Conservation (phyloP, 1,139 yeast genomes). For the Citeromyces siamensis region DNA sequence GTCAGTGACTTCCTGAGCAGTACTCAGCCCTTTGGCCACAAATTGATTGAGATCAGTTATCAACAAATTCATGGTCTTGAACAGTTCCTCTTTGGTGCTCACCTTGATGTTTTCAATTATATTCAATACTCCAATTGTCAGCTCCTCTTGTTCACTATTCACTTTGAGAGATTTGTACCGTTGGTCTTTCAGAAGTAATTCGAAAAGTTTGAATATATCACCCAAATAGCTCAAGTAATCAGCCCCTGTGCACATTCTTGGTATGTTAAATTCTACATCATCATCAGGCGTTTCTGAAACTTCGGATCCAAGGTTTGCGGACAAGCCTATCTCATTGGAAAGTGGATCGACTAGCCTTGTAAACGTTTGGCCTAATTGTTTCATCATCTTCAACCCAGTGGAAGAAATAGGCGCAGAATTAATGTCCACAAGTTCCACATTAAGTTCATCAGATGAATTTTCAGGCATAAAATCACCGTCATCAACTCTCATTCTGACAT, state of each 20-base stretch:
- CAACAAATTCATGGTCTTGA: constrained; percentile 10
- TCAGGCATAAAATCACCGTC: background rate
- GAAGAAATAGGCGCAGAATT: background rate
- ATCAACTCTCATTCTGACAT: background rate
- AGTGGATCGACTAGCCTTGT: background rate
- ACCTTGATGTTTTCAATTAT: constrained; percentile 11
- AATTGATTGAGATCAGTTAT: constrained; percentile 12
- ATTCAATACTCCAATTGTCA: constrained; percentile 16
- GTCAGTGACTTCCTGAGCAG: constrained; percentile 9
- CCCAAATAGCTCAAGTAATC: background rate
- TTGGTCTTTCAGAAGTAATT: constrained; percentile 14
- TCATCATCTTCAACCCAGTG: background rate
- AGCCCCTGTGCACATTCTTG: background rate
- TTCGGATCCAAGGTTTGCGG: background rate
- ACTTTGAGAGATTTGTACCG: constrained; percentile 13
- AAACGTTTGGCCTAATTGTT: background rate
- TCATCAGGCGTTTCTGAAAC: background rate
- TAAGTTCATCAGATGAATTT: background rate
- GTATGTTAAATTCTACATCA: too few relatives aligned
- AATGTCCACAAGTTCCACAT: background rate
- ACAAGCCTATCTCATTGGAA: background rate
- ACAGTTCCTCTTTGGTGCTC: constrained; percentile 7
- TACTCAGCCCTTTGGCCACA: constrained; percentile 10
- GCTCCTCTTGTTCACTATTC: constrained; percentile 9
- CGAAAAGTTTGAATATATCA: constrained; percentile 9